These are phyloP conservation scores for Pichia kluyveri DNA, from an alignment of 805 yeast genomes.

Conservation along the genomic window DNA sequence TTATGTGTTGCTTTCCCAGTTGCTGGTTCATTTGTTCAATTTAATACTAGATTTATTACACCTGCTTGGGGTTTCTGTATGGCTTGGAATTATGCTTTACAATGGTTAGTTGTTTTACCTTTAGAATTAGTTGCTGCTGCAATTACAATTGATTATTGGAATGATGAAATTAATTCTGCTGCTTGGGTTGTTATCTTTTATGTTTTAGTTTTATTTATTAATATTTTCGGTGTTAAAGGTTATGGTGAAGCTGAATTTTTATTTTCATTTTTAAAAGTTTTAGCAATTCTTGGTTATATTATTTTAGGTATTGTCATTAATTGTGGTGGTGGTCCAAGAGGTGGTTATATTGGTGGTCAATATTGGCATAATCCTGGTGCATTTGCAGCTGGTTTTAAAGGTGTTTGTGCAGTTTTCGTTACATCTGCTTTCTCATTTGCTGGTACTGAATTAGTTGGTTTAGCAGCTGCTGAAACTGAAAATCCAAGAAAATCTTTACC, in stretches of 20 bases:
- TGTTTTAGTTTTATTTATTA: constrained; percentile 39
- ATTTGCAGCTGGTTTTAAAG: constrained; percentile 46
- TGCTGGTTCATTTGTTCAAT: constrained; percentile 54
- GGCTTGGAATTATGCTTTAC: constrained; percentile 49
- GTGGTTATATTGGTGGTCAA: constrained; percentile 49
- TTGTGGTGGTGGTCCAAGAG: constrained; percentile 57
- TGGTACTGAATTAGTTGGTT: constrained; percentile 58
- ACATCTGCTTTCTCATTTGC: constrained; percentile 58
- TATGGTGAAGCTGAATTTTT: constrained; percentile 64
- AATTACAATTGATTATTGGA: constrained; percentile 43
- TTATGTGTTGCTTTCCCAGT: constrained; percentile 54
- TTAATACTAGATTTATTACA: constrained; percentile 50
- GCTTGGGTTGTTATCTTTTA: constrained; percentile 51
- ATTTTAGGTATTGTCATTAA: constrained; percentile 46
- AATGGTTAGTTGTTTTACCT: constrained; percentile 48
- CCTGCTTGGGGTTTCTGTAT: constrained; percentile 54
- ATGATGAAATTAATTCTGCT: constrained; percentile 35
- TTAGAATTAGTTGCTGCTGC: constrained; percentile 49
- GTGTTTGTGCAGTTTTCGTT: constrained; percentile 54
- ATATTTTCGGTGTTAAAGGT: constrained; percentile 55
- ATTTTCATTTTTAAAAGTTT: constrained; percentile 45
- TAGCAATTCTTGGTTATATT: constrained; percentile 50
- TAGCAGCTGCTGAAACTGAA: constrained; percentile 58
- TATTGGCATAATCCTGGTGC: constrained; percentile 57
- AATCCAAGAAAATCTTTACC: constrained; percentile 56